Base-by-base conservation (phyloP, 495 filamentous ascomycete species). In the Aspergillus hancockii region DNA sequence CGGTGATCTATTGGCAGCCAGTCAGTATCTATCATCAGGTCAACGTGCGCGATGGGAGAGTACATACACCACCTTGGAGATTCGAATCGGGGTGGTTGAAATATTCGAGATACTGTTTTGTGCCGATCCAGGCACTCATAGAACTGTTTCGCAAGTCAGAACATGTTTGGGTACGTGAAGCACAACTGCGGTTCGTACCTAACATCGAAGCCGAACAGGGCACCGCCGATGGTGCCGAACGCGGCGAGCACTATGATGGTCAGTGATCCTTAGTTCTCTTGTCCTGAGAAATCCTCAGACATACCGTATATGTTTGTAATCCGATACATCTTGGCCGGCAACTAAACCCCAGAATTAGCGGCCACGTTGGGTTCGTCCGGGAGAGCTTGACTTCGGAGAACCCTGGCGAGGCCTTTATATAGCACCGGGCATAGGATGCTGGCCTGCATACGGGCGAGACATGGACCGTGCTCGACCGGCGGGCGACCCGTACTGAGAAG, bases 121-220 rank as follows among this genome's bases (percentile, higher is more conserved):
- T 88, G 22, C 83, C 84, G 65, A 91, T 83, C 69, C 89, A 89
- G 65, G 88, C 89, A 49, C 80, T 83, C 83, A 91, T 90, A 34
- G 86, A 89, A 46, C 73, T 72, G 43, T 55, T 22, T 0, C 28
- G 4, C 46, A 31, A n/a, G 55, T 55, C 54, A 43, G 28, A 25
- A 55, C 54, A 6, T 41, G 38, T 14, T 41, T 41, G 38, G 7
- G 7, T 3, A 14, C 14, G 3, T 6, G 16, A 16, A 41, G 5
- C 16, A 41, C 12, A 36, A 36, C 13, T 8, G 32, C 32, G 32
- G 8, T 14, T 9, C 32, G 9, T 68, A 73, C 73, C 72, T 76
- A 36, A 78, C 66, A 72, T 76, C 76, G 62, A 79, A 77, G 22
- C 76, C 75, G 59, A 77, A 79, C 2, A 77, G 69, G 8, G 71